Evolutionary conservation across 345 rosid genomes (phyloP), one percentile per base, ranked within the genome.

Genomic region (Theobroma cacao): DNA sequence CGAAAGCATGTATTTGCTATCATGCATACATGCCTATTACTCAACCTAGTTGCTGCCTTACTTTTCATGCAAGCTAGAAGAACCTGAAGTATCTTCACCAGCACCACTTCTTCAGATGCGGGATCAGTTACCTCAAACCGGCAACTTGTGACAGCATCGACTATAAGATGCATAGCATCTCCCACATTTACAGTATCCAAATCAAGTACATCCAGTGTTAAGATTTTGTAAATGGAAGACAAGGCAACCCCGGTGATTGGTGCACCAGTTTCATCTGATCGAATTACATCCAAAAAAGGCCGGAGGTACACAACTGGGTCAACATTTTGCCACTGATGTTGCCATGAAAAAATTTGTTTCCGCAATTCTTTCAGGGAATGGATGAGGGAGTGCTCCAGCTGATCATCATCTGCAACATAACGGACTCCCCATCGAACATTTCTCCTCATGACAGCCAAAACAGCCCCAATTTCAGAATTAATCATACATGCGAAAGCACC

Each of bases 51-150:
- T 30, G 92, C 85, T n/a, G 91, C 93, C 77, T 87, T 92, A 79
- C 92, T 89, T 84, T 90, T 92, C 85, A 92, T 83, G 74, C 94
- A 92, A 80, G 94, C 97, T 50, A 90, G 74, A 80, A 92, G 88
- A 88, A 92, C 94, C 86, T 90, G 94, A 81, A 92, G 97, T 76
- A 92, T 90, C 82, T 92, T 92, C 92, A 90, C 87, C 76, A 90
- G 77, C 82, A 90, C 94, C 64, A 90, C 93, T 85, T 92, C 94
- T 82, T 92, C 97, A 1, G 94, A 90, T 45, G 87, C 90, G 14
- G 93, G 91, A 85, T 90, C 94, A 28, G 91, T 90, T 63, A 92
- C 92, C 82, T 90, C 97, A 58, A 92, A 92, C 64, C 92, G 88
- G 64, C 97, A 92, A 70, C 90, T 86, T 14, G 87, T 89, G 17